Percentiles rank a stretch among this genome's conserved stretches.
phyloP scores from a whole-genome alignment of 2,329 filamentous ascomycete genomes.

The Botryotinia globosa region DNA sequence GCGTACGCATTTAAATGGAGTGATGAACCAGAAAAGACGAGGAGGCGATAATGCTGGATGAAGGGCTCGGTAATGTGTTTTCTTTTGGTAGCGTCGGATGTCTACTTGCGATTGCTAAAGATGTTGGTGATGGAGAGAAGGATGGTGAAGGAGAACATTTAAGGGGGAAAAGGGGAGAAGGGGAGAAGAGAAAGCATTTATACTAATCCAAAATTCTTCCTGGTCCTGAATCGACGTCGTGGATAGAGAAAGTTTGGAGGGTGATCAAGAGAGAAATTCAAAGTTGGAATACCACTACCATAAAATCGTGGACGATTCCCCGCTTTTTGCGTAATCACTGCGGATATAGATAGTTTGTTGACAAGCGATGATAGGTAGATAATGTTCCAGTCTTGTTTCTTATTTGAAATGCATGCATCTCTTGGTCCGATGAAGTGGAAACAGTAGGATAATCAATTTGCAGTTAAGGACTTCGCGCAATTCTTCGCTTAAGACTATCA shows the following conservation, averaged over 20 bases:
- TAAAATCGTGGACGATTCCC: slow-evolving; percentile 41
- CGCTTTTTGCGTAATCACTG: slow-evolving; percentile 35
- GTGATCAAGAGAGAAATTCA: slow-evolving; percentile 37
- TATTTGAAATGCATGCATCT: too few species aligned
- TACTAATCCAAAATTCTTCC: slow-evolving; percentile 40
- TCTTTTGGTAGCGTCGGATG: too few species aligned
- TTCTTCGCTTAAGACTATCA: slow-evolving; percentile 31
- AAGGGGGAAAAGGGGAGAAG: fast-evolving
- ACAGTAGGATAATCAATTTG: slow-evolving; percentile 55
- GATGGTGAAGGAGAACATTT: fast-evolving
- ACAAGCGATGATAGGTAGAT: slow-evolving; percentile 46
- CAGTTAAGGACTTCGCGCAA: too few species aligned
- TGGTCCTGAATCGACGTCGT: slow-evolving; percentile 35
- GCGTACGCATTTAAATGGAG: too few species aligned
- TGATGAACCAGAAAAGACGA: too few species aligned
- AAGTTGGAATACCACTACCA: slow-evolving; percentile 36
- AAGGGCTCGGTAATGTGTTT: too few species aligned
- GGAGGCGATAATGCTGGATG: too few species aligned
- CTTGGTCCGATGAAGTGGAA: slow-evolving; percentile 41
- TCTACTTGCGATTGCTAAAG: too few species aligned
- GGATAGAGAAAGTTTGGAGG: slow-evolving; percentile 42
- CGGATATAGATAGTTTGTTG: slow-evolving; percentile 43
- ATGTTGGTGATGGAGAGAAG: too few species aligned
- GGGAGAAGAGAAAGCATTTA: slow-evolving; percentile 35
- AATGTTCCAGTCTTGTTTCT: slow-evolving; percentile 36